These are phyloP conservation scores for Aleurites moluccanus DNA, from an alignment of 441 rosid species.

Conservation along the genomic window DNA sequence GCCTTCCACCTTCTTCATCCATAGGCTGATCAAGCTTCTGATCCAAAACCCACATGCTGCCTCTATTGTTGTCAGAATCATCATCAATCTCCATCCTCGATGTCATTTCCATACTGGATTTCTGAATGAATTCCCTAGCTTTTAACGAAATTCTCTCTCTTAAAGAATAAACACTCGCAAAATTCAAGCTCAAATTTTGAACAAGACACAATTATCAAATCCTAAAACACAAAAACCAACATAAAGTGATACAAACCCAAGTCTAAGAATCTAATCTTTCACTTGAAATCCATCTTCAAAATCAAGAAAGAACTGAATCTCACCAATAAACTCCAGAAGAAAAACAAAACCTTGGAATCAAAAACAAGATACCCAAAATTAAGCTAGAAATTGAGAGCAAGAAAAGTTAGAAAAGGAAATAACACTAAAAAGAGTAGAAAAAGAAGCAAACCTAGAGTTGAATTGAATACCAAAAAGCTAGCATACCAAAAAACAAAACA, in stretches of 20 bases:
- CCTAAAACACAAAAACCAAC: background rate
- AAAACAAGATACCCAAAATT: background rate
- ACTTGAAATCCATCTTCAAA: slow-evolving; percentile 25
- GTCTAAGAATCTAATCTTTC: slow-evolving; percentile 21
- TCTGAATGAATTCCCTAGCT: slow-evolving; percentile 12
- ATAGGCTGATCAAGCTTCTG: slow-evolving; percentile 96
- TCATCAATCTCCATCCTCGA: slow-evolving; percentile 59
- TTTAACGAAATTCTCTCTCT: slow-evolving; percentile 20
- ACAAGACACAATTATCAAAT: slow-evolving; percentile 11
- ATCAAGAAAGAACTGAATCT: slow-evolving; percentile 15
- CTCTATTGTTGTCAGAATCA: slow-evolving; percentile 57
- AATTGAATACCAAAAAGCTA: background rate
- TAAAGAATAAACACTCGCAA: slow-evolving; percentile 10
- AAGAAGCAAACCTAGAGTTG: slow-evolving; percentile 6
- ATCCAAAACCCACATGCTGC: slow-evolving; percentile 95
- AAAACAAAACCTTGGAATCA: background rate
- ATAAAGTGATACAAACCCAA: slow-evolving; percentile 10
- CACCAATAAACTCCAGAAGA: slow-evolving; percentile 6
- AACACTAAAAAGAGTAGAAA: background rate
- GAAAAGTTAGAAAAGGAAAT: background rate
- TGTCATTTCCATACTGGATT: slow-evolving; percentile 44
- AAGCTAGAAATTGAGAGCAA: background rate
- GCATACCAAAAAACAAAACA: background rate
- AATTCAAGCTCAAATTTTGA: background rate
- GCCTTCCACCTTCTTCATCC: slow-evolving; percentile 98